Percentiles rank a stretch among this genome's conserved stretches.
phyloP scores from a whole-genome alignment of 495 filamentous ascomycete genomes.

The Aspergillus kassunensis region DNA sequence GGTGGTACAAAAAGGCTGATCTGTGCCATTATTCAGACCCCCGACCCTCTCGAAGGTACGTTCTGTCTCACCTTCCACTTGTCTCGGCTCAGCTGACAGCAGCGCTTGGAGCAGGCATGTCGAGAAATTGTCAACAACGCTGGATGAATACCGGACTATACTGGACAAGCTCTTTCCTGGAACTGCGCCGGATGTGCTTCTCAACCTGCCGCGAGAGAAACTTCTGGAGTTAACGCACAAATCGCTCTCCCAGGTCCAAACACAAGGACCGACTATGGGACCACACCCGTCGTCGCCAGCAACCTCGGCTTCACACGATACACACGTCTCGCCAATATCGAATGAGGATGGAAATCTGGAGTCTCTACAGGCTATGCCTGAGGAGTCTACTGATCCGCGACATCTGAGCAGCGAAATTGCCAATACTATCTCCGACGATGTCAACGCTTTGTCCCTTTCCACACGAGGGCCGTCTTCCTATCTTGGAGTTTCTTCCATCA shows the following conservation, averaged over 20 bases:
- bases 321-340: constrained; percentile 36
- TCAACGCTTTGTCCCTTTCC: constrained; percentile 74
- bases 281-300: constrained; percentile 37
- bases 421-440: constrained; percentile 71
- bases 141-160: constrained; percentile 37
- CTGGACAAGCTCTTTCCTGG: constrained; percentile 38
- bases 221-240: constrained; percentile 40
- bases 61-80: background rate
- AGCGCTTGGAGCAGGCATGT: constrained; percentile 28
- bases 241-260: constrained; percentile 10
- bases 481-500: constrained; percentile 77
- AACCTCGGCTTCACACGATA: constrained; percentile 35
- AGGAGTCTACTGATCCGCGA: constrained; percentile 28
- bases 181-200: constrained; percentile 34
- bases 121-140: constrained; percentile 38
- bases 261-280: background rate
- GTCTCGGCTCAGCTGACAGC: background rate
- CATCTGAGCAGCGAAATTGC: constrained; percentile 44
- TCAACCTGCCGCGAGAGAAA: constrained; percentile 45
- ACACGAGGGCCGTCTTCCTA: constrained; percentile 70
- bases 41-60: constrained; percentile 35
- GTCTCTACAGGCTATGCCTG: constrained; percentile 40
- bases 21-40: constrained; percentile 43
- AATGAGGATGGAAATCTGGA: constrained; percentile 41
- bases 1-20: constrained; percentile 46